phyloP scores from a whole-genome alignment of 306 rosid genomes.

The Pyrus betulifolia region DNA sequence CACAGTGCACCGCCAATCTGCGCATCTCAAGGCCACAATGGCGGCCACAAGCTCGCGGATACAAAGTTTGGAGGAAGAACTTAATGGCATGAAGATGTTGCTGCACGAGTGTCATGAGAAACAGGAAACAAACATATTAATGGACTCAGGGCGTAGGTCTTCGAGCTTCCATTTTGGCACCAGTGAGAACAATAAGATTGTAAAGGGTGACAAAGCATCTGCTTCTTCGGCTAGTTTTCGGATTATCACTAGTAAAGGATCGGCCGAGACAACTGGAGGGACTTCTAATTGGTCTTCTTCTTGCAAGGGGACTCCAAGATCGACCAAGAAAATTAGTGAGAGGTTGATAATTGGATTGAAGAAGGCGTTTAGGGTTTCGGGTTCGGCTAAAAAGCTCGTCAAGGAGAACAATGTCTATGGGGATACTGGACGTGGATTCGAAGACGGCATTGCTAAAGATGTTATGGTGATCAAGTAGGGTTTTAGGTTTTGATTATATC shows the following conservation, averaged over 20 bases:
- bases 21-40: constrained; percentile 50
- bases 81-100: constrained; percentile 45
- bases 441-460: not conserved
- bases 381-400: not conserved
- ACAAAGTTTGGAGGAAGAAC: constrained; percentile 55
- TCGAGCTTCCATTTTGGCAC: constrained; percentile 54
- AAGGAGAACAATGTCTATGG: not conserved
- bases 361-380: constrained; percentile 36
- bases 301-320: constrained; percentile 12
- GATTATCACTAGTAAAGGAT: not conserved
- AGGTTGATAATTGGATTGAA: constrained; percentile 43
- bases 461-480: not conserved
- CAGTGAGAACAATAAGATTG: constrained; percentile 10
- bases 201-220: constrained; percentile 47
- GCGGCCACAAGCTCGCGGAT: constrained; percentile 59
- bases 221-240: constrained; percentile 43
- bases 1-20: constrained; percentile 33
- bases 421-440: not conserved
- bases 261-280: not conserved
- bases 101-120: constrained; percentile 22
- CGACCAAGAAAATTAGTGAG: constrained; percentile 29
- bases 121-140: not conserved
- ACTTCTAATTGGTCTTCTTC: not conserved
- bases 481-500: not conserved
- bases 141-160: constrained; percentile 27